Base-by-base conservation (phyloP, 192 early-diverging fungal species). In the Coemansia guatemalensis region DNA sequence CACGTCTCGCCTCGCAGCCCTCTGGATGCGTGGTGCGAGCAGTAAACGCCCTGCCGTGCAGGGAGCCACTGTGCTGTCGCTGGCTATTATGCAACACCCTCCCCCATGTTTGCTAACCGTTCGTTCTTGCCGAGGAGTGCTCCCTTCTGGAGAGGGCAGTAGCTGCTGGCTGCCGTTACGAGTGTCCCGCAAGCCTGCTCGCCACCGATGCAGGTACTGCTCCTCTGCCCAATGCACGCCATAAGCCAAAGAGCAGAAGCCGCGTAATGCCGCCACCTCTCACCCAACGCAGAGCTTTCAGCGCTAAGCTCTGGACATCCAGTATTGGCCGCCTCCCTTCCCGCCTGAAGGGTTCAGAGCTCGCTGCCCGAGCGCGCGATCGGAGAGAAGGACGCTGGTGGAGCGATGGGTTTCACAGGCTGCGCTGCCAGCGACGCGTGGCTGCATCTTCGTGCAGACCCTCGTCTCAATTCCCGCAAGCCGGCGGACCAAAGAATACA, bases 151-250 rank as follows among this genome's bases (percentile, higher is more conserved):
- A 4, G 6, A 30, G 29, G 29, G 29, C 54, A 56, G 54, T 21
- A 56, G 54, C 29, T 56, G 33, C 29, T 27, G 54, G 29, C 54
- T n/a, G 8, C 25, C 24, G 44, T 59, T 59, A 60, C 59, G 48
- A 48, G 59, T 50, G 30, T 60, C 58, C n/a, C 20, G 58, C 58
- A 25, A 29, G 44, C 26, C 48, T 49, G 27, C 27, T 48, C 59
- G 59, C 59, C 59, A 60, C 59, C 7, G 33, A 50, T 60, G 59
- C 59, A 60, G 59, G 48, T 60, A 60, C 59, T 60, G 59, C 48
- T 3, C 39, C 39, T 44, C 39, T 44, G 9, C 14, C 14, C 14
- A 44, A 44, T 44, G 39, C 39, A 44, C 14, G 3, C 39, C 12
- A 44, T 8, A 44, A 11, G 14, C 39, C 39, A 44, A 12, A 12